phyloP scores from a whole-genome alignment of 495 filamentous ascomycete genomes.

The Tuber brumale region DNA sequence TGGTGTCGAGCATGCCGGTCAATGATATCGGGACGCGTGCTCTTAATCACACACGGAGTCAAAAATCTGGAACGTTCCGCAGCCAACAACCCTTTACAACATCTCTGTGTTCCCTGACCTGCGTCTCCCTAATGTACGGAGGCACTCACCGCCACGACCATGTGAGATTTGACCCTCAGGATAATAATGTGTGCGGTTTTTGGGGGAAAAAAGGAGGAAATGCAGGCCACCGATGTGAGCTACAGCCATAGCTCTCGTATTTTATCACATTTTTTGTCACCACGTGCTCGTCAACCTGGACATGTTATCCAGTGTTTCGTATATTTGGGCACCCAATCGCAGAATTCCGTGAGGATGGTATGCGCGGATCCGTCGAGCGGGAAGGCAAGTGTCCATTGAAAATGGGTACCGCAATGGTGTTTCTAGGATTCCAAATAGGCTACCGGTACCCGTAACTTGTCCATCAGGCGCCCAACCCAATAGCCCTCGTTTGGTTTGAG shows the following conservation, averaged over 20 bases:
- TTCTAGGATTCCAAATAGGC: neutral
- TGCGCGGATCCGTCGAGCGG: neutral
- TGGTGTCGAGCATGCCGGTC: neutral
- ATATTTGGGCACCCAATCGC: neutral
- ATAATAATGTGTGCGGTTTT: neutral
- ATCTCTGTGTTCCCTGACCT: neutral
- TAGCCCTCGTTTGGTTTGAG: neutral
- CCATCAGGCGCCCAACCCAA: neutral
- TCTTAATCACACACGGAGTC: neutral
- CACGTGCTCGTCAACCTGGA: neutral
- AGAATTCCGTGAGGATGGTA: neutral
- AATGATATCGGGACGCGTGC: neutral
- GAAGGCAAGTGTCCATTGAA: neutral
- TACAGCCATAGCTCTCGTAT: neutral
- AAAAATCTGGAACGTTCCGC: neutral
- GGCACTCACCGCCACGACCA: neutral
- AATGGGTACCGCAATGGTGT: neutral
- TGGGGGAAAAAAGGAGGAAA: neutral
- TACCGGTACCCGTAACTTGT: neutral
- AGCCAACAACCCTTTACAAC: neutral
- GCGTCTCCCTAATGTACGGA: neutral
- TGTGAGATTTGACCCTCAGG: neutral
- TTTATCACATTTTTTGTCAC: neutral
- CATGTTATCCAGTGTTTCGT: neutral
- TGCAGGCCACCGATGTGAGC: neutral